phyloP scores from a whole-genome alignment of 83 land plant genomes.

The Thuja plicata region DNA sequence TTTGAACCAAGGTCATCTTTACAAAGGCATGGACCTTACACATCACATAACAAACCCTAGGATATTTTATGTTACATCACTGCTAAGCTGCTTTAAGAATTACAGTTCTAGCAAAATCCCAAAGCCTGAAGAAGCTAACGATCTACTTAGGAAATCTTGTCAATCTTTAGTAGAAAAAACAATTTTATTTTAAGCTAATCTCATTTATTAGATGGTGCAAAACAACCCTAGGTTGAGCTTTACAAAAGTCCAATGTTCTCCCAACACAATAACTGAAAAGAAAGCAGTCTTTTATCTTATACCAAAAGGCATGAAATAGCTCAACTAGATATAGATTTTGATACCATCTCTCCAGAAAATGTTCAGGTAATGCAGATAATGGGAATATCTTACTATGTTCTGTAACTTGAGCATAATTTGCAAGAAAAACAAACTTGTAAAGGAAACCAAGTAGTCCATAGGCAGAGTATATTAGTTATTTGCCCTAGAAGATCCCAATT shows the following conservation, averaged over 20 bases:
- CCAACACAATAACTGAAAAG: background rate
- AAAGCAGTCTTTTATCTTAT: background rate
- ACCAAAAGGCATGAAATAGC: background rate
- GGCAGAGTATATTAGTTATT: background rate
- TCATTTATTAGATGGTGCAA: background rate
- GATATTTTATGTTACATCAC: background rate
- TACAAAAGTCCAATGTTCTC: background rate
- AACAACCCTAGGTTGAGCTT: background rate
- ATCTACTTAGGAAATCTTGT: background rate
- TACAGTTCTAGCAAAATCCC: background rate
- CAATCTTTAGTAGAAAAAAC: background rate
- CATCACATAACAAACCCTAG: background rate
- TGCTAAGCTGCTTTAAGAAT: background rate
- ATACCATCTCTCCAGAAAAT: background rate
- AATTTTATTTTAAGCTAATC: background rate
- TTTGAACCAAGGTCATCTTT: too few species aligned
- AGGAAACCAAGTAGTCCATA: background rate
- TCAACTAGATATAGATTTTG: background rate
- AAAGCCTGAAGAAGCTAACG: background rate
- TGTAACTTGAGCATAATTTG: background rate
- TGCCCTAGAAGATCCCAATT: background rate
- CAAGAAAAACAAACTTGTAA: background rate
- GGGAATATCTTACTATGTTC: background rate
- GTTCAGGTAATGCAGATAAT: background rate
- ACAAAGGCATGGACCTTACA: too few species aligned